Base-by-base conservation (phyloP, 805 yeast species). In the Lipomyces japonicus region DNA sequence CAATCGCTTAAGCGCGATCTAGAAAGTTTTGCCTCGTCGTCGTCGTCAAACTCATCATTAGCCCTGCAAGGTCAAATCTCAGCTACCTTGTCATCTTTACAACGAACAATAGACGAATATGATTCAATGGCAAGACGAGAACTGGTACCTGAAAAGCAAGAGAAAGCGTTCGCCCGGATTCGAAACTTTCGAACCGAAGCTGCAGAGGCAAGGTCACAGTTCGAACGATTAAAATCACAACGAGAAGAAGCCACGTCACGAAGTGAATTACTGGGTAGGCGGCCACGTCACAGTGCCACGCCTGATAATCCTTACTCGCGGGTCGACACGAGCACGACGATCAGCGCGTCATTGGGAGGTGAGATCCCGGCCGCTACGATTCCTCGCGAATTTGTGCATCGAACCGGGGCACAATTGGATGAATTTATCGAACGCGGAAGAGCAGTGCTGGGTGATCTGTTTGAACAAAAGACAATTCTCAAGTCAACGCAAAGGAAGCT, bases 371-470 rank as follows among this genome's bases (percentile, higher is more conserved):
- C 48, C 10, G 46, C 51, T 10, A 55, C 52, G 31, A 42, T 54
- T 10, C 97, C 93, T 62, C 76, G 75, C 39, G 76, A 77, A 39
- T 76, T 69, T 21, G 48, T 72, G 42, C 75, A 76, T 28, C 72
- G 86, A 49, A 89, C 95, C 0, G 81, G 85, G 37, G 81, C 81
- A 47, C 95, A 87, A 64, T 71, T 93, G 53, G 98, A 93, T 65
- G 88, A 86, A 57, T 87, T 93, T 37, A 67, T 93, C 38, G 97
- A 86, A 62, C 84, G 87, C 83, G 97, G 97, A 1, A 79, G 84
- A 53, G 76, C 77, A 42, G 87, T 96, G 1, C 78, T 88, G 57
- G 95, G 86, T 44, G 95, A 90, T 63, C 72, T 93, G 21, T 84
- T 85, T 18, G 89, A 84, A 41, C 97, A 93, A 65, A 86, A 87